Base-by-base conservation (phyloP, 768 basidiomycete genomes). In the Mycena metata region DNA sequence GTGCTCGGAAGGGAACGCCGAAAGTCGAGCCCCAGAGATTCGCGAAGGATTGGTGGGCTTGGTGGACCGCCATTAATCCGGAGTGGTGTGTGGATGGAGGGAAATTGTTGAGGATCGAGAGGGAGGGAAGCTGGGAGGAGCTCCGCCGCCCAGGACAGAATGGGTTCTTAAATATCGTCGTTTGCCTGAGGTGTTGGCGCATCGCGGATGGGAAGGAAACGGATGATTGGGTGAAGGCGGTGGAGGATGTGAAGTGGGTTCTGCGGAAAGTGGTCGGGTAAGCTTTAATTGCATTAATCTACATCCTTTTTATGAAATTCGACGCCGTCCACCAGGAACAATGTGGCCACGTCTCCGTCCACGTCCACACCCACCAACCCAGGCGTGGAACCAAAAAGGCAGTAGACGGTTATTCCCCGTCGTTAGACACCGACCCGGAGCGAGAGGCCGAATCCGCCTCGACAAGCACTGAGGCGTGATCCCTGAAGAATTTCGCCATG, bases 51-150 rank as follows among this genome's bases (percentile, higher is more conserved):
- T 63, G 50, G 50, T 36, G 43, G 30, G 16, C 5, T 5, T 63
- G 61, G 51, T 63, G 61, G 61, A 24, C 16, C 8, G 26, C 16
- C 1, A 63, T 63, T n/a, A 63, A 63, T 43, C 61, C 61, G 1
- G 7, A 15, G 5, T 63, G 52, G 61, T 41, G 52, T 11, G 36
- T 7, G 2, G 26, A 42, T 2, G 61, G 61, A 7, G 3, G n/a
- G n/a, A n/a, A 15, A 42, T 52, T 63, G 11, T 30, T 63, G 36
- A 17, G 16, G 16, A n/a, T n/a, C n/a, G 42, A 35, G 21, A 51
- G 43, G 6, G 42, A 21, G 3, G 61, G 61, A 2, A n/a, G 13
- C n/a, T 63, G 41, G 42, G 51, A 51, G 6, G 42, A 2, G 2
- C 43, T 63, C 3, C 33, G 26, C 2, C 39, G 19, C 41, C 61